Evolutionary conservation across 345 rosid species (phyloP), one percentile per base, ranked within the genome.

Genomic region (Ailanthus altissimus): DNA sequence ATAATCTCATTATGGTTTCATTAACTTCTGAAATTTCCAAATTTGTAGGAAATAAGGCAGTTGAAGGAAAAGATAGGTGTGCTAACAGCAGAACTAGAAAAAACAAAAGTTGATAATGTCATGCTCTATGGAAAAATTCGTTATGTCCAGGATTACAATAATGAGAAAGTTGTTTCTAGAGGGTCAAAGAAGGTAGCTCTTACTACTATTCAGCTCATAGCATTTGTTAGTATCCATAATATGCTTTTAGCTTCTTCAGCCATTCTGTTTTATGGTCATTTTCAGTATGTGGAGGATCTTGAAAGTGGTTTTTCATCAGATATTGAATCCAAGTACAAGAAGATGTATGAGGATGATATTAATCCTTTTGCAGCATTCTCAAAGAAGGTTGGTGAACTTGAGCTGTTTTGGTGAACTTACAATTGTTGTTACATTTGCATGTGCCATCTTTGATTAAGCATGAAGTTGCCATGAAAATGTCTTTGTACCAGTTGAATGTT

Each of bases 291-390:
- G 4, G 97, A 90, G 84, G 99, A 96, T 90, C 85, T 89, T 70
- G 99, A 96, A 88, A 85, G 97, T 82, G 99, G 99, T 32, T 92
- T 96, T 81, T 81, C 83, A 79, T 96, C 98, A 18, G 98, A 96
- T 86, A 88, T 92, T 23, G 99, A 96, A 84, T 96, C 98, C 26
- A 93, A 94, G 87, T 94, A 93, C 93, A 93, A 94, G 88, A 96
- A 96, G 88, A 93, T 96, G 77, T 96, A 96, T 40, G 98, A 93
- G 79, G 98, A 96, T 80, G 99, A 91, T 82, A 93, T 96, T 70
- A 96, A 96, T 86, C 98, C 99, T 32, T 96, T 96, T 81, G 98
- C 98, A 26, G 99, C 99, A 62, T 96, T 93, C 88, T 96, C 99
- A 21, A 93, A 89, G 83, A 96, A 92, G 98, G 98, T 90, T 28